Evolutionary conservation across 805 yeast species (phyloP).

Genomic region (Starmerella apis): DNA sequence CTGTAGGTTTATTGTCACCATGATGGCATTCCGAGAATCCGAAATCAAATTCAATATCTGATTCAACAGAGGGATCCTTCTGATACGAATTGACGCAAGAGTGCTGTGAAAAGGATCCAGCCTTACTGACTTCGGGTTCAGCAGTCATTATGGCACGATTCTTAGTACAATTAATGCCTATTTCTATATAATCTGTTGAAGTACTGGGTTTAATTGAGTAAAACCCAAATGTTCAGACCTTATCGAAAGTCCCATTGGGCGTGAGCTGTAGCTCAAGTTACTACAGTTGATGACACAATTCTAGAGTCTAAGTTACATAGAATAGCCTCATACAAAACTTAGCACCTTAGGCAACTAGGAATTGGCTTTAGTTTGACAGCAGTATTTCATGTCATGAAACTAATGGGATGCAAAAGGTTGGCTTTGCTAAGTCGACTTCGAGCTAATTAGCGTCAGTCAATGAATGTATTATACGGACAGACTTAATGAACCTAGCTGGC

Average conservation of each 20-base stretch:
- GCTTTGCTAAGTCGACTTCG: too few relatives aligned
- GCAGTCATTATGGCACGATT: not conserved
- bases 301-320: not conserved
- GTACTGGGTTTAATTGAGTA: conserved; percentile 3
- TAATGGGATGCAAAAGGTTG: too few relatives aligned
- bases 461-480: too few relatives aligned
- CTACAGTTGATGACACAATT: not conserved
- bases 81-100: not conserved
- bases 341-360: not conserved
- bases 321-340: not conserved
- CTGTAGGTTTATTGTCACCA: not conserved
- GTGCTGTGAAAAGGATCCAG: not conserved
- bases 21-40: not conserved
- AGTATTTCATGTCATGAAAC: too few relatives aligned
- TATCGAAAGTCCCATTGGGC: not conserved
- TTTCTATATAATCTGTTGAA: not conserved
- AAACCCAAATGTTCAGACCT: not conserved
- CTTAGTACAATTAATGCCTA: not conserved
- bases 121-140: not conserved
- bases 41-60: not conserved
- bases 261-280: not conserved
- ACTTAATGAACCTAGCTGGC: too few relatives aligned
- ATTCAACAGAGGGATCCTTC: not conserved
- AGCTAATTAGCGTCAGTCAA: too few relatives aligned
- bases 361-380: not conserved